phyloP scores from a whole-genome alignment of 257 asterid genomes.

The Thymus mandschuricus region DNA sequence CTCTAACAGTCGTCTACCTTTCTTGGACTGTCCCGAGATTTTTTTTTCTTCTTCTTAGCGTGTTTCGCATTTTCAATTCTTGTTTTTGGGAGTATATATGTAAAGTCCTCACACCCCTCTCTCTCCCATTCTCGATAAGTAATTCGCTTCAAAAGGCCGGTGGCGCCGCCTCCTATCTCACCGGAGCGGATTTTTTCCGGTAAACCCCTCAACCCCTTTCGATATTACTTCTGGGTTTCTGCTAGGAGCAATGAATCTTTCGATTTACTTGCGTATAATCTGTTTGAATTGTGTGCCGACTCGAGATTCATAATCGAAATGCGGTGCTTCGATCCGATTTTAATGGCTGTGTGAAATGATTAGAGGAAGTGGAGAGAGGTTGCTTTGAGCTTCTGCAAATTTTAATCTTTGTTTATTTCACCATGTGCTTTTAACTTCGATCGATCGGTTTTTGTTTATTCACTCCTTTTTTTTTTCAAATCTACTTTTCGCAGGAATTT shows the following conservation, averaged over 20 bases:
- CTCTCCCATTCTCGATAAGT: slow-evolving; percentile 43
- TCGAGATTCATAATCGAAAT: slow-evolving; percentile 36
- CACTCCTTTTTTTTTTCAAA: slow-evolving; percentile 10
- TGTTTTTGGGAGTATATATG: slow-evolving; percentile 13
- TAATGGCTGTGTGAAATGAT: slow-evolving; percentile 44
- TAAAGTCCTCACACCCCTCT: slow-evolving; percentile 28
- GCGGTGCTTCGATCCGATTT: slow-evolving; percentile 56
- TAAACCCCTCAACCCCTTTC: slow-evolving; percentile 3
- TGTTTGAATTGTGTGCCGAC: slow-evolving; percentile 1
- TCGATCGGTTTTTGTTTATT: slow-evolving; percentile 42
- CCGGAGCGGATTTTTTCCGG: slow-evolving; percentile 31
- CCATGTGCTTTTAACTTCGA: slow-evolving; percentile 32
- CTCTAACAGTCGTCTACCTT: neutral
- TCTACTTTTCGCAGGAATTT: slow-evolving; percentile 46
- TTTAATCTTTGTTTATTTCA: neutral
- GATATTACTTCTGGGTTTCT: neutral
- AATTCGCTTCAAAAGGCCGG: slow-evolving; percentile 32
- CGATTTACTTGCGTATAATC: neutral
- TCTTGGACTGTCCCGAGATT: slow-evolving; percentile 39
- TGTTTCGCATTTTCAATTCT: neutral
- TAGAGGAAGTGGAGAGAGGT: slow-evolving; percentile 1
- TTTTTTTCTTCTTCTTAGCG: neutral
- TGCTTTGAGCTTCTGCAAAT: slow-evolving; percentile 19
- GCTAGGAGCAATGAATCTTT: neutral
- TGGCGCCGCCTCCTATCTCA: slow-evolving; percentile 13